These are phyloP conservation scores for Cucurbita ficifolia DNA, from an alignment of 306 rosid species.

Conservation along the genomic window DNA sequence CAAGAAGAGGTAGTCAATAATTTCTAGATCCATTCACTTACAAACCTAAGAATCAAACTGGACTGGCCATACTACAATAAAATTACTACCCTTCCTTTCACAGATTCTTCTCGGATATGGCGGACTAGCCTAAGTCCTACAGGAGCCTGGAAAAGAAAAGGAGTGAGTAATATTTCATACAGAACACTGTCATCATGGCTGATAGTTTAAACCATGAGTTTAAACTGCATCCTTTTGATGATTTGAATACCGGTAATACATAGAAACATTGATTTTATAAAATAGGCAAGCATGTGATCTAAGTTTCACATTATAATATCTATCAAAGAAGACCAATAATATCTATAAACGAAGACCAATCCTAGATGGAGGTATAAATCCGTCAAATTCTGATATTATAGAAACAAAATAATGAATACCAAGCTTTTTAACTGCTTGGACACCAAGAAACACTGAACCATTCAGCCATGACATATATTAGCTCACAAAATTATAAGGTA, in stretches of 20 bases:
- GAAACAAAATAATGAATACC: neutral
- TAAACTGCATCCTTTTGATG: neutral
- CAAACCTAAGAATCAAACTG: constrained; percentile 7
- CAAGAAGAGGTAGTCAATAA: constrained; percentile 6
- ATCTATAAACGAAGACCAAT: neutral
- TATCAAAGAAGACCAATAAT: neutral
- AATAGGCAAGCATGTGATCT: neutral
- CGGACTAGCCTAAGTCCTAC: constrained; percentile 61
- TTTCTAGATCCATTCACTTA: constrained; percentile 6
- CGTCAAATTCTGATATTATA: neutral
- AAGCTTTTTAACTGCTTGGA: neutral
- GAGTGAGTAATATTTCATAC: constrained; percentile 5
- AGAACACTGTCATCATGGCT: neutral
- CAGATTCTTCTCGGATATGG: constrained; percentile 42
- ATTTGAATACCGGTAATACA: neutral
- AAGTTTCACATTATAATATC: neutral
- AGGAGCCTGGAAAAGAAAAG: constrained; percentile 53
- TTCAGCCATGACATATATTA: neutral
- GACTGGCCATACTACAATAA: constrained; percentile 1
- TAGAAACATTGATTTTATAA: neutral
- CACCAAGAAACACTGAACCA: neutral
- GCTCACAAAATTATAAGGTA: neutral
- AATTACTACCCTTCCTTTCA: constrained; percentile 55
- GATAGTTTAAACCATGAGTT: neutral
- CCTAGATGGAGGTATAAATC: neutral